phyloP scores from a whole-genome alignment of 208 protist species.

The Leishmania mexicana region DNA sequence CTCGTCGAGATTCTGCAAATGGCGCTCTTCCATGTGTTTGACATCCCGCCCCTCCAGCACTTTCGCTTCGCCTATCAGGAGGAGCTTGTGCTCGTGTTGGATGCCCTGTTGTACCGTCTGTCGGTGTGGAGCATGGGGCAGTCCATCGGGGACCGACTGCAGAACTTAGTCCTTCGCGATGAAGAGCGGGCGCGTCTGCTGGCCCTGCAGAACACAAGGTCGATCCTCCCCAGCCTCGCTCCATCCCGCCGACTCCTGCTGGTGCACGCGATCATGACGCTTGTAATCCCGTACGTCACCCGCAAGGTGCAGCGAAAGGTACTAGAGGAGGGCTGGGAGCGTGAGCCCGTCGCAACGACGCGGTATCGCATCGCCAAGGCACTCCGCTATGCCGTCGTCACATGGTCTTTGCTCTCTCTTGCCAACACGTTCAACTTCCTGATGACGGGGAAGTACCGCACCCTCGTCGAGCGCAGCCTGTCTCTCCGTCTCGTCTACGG shows the following conservation, averaged over 20 bases:
- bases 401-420: conserved; percentile 68
- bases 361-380: conserved; percentile 43
- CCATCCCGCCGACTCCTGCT: conserved; percentile 67
- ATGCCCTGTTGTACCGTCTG: conserved; percentile 67
- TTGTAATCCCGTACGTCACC: conserved; percentile 76
- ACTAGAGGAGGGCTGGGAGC: conserved; percentile 83
- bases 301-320: conserved; percentile 74
- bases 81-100: conserved; percentile 74
- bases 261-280: conserved; percentile 66
- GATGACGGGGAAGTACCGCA: conserved; percentile 85
- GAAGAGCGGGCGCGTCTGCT: conserved; percentile 59
- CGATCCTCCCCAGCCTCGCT: conserved; percentile 63
- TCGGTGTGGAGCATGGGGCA: conserved; percentile 76
- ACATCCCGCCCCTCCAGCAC: conserved; percentile 59
- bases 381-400: conserved; percentile 46
- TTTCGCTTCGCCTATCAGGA: conserved; percentile 83
- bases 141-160: conserved; percentile 79
- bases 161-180: conserved; percentile 86
- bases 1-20: conserved; percentile 77
- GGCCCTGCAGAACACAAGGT: conserved; percentile 49
- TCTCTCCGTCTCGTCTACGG: conserved; percentile 88
- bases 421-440: conserved; percentile 89
- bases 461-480: conserved; percentile 78
- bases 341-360: conserved; percentile 32
- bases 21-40: conserved; percentile 68